These are phyloP conservation scores for Cladochytrium replicatum DNA, from an alignment of 192 early-diverging fungal genomes.

Conservation along the genomic window DNA sequence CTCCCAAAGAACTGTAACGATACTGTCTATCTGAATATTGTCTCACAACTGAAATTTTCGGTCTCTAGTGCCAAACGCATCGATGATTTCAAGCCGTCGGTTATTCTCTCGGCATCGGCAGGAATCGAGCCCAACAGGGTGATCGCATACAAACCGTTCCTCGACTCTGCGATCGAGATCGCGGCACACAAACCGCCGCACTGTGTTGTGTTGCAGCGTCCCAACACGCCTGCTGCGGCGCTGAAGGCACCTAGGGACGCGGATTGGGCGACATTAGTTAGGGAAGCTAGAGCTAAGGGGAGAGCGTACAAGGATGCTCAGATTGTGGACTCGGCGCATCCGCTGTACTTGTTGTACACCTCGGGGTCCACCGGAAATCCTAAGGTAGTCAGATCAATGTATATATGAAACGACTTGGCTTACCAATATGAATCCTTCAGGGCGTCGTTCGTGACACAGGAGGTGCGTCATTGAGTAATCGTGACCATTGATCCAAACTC, in stretches of 20 bases:
- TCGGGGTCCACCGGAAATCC: conserved; percentile 58
- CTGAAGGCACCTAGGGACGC: too few species aligned
- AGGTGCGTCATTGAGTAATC: too few species aligned
- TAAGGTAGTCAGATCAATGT: too few species aligned
- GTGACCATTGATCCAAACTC: too few species aligned
- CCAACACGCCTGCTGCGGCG: conserved; percentile 38
- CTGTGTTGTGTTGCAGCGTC: conserved; percentile 57
- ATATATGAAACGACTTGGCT: conserved; percentile 13
- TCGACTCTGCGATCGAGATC: conserved; percentile 60
- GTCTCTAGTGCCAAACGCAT: conserved; percentile 62
- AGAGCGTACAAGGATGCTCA: too few species aligned
- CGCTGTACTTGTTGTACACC: conserved; percentile 70
- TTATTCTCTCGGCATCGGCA: conserved; percentile 65
- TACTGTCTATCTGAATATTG: not conserved
- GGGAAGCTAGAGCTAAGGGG: too few species aligned
- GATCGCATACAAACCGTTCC: conserved; percentile 64
- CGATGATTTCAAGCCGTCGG: conserved; percentile 62
- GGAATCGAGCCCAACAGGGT: conserved; percentile 68
- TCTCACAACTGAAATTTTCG: not conserved
- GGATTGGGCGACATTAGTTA: not conserved
- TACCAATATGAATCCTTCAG: conserved; percentile 1
- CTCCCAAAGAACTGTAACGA: conserved; percentile 26
- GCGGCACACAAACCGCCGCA: conserved; percentile 34
- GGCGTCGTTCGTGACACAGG: conserved; percentile 40
- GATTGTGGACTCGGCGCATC: too few species aligned